Base-by-base conservation (phyloP, 1,284 basidiomycete species). In the Apiotrichum siamense region DNA sequence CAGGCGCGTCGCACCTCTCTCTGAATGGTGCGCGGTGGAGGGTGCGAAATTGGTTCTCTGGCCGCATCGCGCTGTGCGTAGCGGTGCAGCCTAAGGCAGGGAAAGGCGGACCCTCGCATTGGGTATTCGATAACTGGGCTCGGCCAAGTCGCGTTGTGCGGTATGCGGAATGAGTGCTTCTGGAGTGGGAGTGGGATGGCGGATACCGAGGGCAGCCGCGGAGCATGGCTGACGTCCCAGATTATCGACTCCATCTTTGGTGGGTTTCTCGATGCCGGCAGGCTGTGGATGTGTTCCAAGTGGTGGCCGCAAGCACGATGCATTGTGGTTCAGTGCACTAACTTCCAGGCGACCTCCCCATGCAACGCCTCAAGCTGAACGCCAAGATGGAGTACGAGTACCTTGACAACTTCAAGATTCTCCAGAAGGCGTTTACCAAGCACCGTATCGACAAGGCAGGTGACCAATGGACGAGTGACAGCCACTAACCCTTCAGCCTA, bases 351-450 rank as follows among this genome's bases (percentile, higher is more conserved):
- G 88, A 96, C 76, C 62, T 96, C 0, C 88, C 89, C 13, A 90
- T 96, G 88, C 61, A 73, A 21, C 80, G 85, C 52, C 88, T 96
- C 62, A 96, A 94, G 79, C 87, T 93, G 82, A 85, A 85, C 72
- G 88, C 92, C 36, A 89, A 83, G 76, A 90, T 93, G 71, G 91
- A 97, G 73, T 97, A 97, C 76, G 93, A 97, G 76, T 97, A 84
- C 71, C 77, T 97, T 52, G 85, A 84, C 44, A 98, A 98, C 77
- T 97, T 84, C 80, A 97, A 97, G 76, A 81, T 97, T 63, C 77
- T 98, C 65, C 93, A 97, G 72, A 87, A 86, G 70, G 70, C 82
- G 35, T 94, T 97, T 82, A 87, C 88, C 67, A 67, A 78, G 18
- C 86, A 94, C 75, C 86, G 88, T 72, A 87, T 97, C 59, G 92